Conservation (phyloP, 306 rosid genomes). For the Castanea mollissima region DNA sequence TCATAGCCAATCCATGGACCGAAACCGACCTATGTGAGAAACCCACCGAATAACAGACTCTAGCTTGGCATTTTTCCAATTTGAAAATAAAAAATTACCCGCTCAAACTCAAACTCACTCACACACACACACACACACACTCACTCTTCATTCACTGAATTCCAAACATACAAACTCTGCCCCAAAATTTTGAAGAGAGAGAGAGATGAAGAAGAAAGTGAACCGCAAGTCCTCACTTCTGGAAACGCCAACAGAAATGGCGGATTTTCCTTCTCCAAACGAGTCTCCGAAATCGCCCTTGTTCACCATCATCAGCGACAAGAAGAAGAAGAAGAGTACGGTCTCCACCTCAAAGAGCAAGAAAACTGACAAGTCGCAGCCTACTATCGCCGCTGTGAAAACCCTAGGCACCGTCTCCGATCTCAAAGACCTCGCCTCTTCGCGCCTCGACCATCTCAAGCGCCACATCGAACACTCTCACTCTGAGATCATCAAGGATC, state of each 20-base stretch:
- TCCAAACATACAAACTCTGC: neutral
- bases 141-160: neutral
- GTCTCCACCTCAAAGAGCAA: slow-evolving; percentile 43
- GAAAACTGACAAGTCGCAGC: slow-evolving; percentile 25
- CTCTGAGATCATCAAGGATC: slow-evolving; percentile 73
- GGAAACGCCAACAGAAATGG: slow-evolving; percentile 48
- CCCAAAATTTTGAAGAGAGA: slow-evolving; percentile 1
- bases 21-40: no score
- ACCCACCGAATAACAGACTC: no score
- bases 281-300: slow-evolving; percentile 48
- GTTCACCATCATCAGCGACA: slow-evolving; percentile 35
- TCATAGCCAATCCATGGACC: no score
- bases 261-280: slow-evolving; percentile 40
- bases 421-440: slow-evolving; percentile 63
- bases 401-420: slow-evolving; percentile 57
- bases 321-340: neutral
- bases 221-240: slow-evolving; percentile 50
- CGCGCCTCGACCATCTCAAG: slow-evolving; percentile 66
- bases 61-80: no score
- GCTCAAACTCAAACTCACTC: no score
- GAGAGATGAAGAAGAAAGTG: slow-evolving; percentile 56
- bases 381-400: slow-evolving; percentile 27
- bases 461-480: slow-evolving; percentile 75
- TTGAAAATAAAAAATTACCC: no score
- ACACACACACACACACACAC: no score